phyloP scores from a whole-genome alignment of 805 yeast genomes.

The Candida dajiaensis region DNA sequence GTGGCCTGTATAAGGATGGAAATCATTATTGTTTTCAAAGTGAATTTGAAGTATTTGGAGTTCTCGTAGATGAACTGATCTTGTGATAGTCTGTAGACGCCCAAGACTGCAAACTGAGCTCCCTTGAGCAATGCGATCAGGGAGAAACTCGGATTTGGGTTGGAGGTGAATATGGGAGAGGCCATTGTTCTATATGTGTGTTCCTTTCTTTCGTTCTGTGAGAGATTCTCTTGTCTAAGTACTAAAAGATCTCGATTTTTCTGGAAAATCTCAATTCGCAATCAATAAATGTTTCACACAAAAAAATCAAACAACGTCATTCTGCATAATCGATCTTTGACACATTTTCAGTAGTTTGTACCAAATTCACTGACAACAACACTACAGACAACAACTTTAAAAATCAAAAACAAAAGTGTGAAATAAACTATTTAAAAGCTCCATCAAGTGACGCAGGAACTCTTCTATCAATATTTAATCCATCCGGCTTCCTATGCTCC shows the following conservation, averaged over 20 bases:
- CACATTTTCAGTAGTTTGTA: too few relatives aligned
- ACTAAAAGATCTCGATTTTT: background rate
- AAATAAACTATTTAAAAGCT: background rate
- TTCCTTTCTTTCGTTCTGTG: too few relatives aligned
- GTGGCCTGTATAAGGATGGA: constrained; percentile 7
- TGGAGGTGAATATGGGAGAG: constrained; percentile 17
- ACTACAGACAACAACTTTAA: too few relatives aligned
- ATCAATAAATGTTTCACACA: too few relatives aligned
- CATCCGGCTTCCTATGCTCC: background rate
- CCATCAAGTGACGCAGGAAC: constrained; percentile 3
- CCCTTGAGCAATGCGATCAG: constrained; percentile 13
- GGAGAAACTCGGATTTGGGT: constrained; percentile 13
- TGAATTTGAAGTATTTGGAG: constrained; percentile 9
- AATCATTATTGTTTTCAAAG: constrained; percentile 3
- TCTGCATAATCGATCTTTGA: background rate
- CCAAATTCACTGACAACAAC: too few relatives aligned
- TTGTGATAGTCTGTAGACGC: constrained; percentile 13
- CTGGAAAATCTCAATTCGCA: background rate
- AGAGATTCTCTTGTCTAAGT: too few relatives aligned
- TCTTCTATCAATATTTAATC: constrained; percentile 3
- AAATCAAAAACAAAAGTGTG: too few relatives aligned
- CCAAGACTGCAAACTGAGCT: constrained; percentile 12
- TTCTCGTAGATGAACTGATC: constrained; percentile 12
- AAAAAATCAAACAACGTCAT: background rate
- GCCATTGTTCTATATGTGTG: constrained; percentile 8